These are phyloP conservation scores for Thelephora terrestris DNA, from an alignment of 1,284 basidiomycete species.

Conservation along the genomic window DNA sequence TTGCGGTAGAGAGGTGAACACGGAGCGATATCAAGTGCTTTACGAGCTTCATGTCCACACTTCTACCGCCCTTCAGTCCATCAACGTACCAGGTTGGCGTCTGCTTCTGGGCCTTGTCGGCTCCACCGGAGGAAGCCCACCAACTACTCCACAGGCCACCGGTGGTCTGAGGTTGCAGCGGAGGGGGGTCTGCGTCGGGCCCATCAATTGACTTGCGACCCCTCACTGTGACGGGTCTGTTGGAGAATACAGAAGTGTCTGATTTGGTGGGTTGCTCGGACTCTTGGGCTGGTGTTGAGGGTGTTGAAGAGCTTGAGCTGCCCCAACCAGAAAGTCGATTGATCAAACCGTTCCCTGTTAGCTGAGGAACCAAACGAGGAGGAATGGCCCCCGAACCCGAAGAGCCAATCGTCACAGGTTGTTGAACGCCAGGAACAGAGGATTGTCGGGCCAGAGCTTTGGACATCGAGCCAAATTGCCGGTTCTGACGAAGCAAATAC, in stretches of 20 bases:
- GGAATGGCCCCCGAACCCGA: conserved; percentile 43
- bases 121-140: conserved; percentile 57
- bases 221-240: conserved; percentile 13
- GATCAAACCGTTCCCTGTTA: conserved; percentile 62
- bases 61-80: conserved; percentile 39
- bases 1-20: conserved; percentile 78
- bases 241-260: conserved; percentile 7
- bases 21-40: conserved; percentile 81
- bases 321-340: conserved; percentile 72
- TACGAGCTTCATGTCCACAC: conserved; percentile 49
- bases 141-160: conserved; percentile 68
- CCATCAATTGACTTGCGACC: conserved; percentile 12
- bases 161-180: conserved; percentile 56
- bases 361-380: conserved; percentile 53
- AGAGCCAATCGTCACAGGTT: conserved; percentile 47
- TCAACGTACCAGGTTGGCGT: conserved; percentile 54
- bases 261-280: conserved; percentile 17
- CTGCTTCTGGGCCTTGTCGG: conserved; percentile 31
- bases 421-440: conserved; percentile 17
- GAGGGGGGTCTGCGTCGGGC: conserved; percentile 12
- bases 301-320: conserved; percentile 22
- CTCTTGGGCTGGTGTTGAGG: conserved; percentile 25
- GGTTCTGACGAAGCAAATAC: conserved; percentile 53
- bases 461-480: conserved; percentile 24
- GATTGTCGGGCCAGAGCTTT: conserved; percentile 22